Evolutionary conservation across 148 eudicot species (phyloP), one percentile per base, ranked within the genome.

Genomic region (Spergularia marina): DNA sequence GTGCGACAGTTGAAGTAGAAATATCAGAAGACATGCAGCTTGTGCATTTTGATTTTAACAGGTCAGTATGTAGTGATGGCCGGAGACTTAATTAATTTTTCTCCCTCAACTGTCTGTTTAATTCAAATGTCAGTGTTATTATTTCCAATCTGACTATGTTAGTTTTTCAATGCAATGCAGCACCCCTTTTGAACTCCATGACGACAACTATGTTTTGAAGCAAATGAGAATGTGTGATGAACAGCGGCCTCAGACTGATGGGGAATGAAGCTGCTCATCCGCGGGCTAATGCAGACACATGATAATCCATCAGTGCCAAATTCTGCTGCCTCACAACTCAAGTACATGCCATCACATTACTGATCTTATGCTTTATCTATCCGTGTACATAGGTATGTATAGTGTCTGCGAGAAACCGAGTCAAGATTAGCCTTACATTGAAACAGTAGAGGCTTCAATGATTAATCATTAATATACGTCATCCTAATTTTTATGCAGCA

Each of bases 21-120:
- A 91, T 93, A 79, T 91, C 97, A 68, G 98, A 93, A 85, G 98
- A 93, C 68, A 93, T 93, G 98, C 98, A 91, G 86, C 90, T 91
- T 77, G 97, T 93, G 80, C 98, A 93, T 85, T 91, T 93, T 76
- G 98, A 93, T 82, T 93, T 93, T 84, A 89, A 86, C 70, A 89
- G 94, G 98, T 89, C 77, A 79, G 81, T 72, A 39, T 51, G 25
- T 23, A 23, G 0, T 23, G 25, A 23, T 23, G 25, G 25, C 25
- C 25, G 5, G 13, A 18, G 21, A 68, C 12, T 68, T 14, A 0
- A n/a, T 6, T 68, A 7, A 0, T 10, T 12, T 18, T 23, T 12
- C 36, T 30, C 10, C 49, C 47, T 34, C 17, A 30, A 55, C 51
- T 54, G 55, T 34, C 34, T 72, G 57, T 44, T 58, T 44, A 9